Evolutionary conservation across 2,329 filamentous ascomycete genomes (phyloP), one percentile per base, ranked within the genome.

Genomic region (Penicillium italicum): DNA sequence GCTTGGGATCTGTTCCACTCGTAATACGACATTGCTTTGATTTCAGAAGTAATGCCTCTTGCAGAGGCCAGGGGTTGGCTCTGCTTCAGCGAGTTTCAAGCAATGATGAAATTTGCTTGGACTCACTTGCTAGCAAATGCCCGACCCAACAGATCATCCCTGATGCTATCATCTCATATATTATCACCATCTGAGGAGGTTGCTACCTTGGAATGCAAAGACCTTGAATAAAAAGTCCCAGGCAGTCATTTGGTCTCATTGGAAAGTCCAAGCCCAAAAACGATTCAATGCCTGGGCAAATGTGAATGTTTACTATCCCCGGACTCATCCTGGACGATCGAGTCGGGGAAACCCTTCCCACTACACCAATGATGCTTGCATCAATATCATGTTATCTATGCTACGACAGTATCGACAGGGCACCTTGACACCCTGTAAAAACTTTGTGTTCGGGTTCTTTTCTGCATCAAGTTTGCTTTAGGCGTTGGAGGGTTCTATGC

Each of bases 1-100:
- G 94, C 94, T 9, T 99, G 94, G 94, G 94, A 99, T 77, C 76
- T 99, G 28, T 96, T 97, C 75, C 94, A 97, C 78, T 96, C 91
- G 59, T 97, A 77, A 84, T 56, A 33, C 33, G 16, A 26, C 14
- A 11, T 38, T 10, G 16, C 42, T 47, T 30, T 16, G 14, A 33
- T 20, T 8, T 31, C 36, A 31, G 31, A 46, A 34, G n/a, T 24
- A 37, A 22, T n/a, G 28, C 20, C 36, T 46, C 18, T 46, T 47
- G 26, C 10, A 22, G 26, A 30, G 30, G 26, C 20, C 12, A 30
- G n/a, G 22, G 30, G n/a, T 31, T n/a, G 8, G 36, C 26, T 30
- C 4, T 50, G 20, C 37, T 16, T 44, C 1, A 22, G 30, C 20
- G 4, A 28, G 40, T 51, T n/a, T 45, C 52, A 20, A 43, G 53